Conservation (phyloP, 441 rosid species). For the Croton setiger region DNA sequence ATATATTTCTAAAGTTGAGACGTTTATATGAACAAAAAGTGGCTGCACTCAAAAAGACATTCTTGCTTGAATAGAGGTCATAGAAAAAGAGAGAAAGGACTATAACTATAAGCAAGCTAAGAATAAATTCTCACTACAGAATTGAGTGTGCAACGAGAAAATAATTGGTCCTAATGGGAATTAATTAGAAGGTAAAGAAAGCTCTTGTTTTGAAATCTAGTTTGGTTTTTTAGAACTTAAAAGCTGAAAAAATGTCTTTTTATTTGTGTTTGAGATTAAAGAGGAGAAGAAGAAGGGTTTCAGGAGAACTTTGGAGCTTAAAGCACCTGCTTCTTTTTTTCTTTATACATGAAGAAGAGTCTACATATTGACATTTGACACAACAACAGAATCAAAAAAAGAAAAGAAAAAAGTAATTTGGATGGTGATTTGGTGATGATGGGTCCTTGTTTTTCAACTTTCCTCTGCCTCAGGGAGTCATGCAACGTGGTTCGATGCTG, state of each 20-base stretch:
- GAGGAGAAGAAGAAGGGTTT: conserved; percentile 3
- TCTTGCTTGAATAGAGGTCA: conserved; percentile 19
- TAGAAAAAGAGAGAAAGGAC: conserved; percentile 11
- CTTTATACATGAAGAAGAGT: background rate
- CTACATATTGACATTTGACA: conserved; percentile 2
- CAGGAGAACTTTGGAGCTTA: background rate
- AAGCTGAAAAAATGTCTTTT: conserved; percentile 1
- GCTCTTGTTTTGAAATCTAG: background rate
- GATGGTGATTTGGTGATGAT: conserved; percentile 25
- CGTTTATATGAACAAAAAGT: background rate
- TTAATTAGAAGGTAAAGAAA: background rate
- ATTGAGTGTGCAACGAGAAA: conserved; percentile 25
- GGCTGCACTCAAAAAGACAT: conserved; percentile 17
- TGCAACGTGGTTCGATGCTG: background rate
- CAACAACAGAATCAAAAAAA: conserved; percentile 2
- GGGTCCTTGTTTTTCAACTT: conserved; percentile 20
- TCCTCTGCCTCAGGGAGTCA: conserved; percentile 12
- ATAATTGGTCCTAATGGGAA: conserved; percentile 6
- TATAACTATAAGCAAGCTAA: conserved; percentile 16
- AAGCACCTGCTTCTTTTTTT: conserved; percentile 11
- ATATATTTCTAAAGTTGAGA: background rate
- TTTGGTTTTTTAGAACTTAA: background rate
- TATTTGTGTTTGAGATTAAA: background rate
- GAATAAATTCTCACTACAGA: conserved; percentile 29
- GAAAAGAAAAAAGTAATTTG: conserved; percentile 1